phyloP scores from a whole-genome alignment of 331 rosid genomes.

The Quercus phellos region DNA sequence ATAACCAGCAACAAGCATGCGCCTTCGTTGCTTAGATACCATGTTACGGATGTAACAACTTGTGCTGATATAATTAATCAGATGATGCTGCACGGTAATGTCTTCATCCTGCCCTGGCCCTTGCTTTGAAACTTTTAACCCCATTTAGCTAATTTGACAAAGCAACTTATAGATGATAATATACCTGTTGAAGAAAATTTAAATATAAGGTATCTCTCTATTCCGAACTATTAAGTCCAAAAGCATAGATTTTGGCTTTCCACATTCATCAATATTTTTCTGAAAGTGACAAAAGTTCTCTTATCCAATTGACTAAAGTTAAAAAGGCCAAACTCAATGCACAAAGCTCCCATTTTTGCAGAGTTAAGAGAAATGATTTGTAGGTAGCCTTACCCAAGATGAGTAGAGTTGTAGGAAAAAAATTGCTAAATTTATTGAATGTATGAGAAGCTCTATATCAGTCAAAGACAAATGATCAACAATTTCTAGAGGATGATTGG shows the following conservation, averaged over 20 bases:
- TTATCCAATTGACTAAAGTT: background rate
- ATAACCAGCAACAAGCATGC: slow-evolving; percentile 91
- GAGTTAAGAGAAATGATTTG: no score
- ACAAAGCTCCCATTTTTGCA: no score
- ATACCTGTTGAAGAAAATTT: slow-evolving; percentile 29
- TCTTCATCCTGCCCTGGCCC: slow-evolving; percentile 31
- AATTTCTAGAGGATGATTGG: background rate
- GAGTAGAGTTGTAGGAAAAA: background rate
- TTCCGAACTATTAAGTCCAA: background rate
- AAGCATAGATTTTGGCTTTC: background rate
- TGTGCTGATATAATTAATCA: slow-evolving; percentile 64
- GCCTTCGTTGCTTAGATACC: slow-evolving; percentile 86
- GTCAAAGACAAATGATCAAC: background rate
- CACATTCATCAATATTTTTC: background rate
- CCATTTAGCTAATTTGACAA: slow-evolving; percentile 51
- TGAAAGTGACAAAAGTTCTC: background rate
- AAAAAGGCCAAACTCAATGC: no score
- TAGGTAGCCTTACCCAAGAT: no score
- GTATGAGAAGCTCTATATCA: background rate
- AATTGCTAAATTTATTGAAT: background rate
- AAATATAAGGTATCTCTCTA: slow-evolving; percentile 4
- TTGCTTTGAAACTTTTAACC: slow-evolving; percentile 55
- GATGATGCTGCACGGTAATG: slow-evolving; percentile 43
- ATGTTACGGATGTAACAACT: slow-evolving; percentile 67
- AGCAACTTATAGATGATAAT: slow-evolving; percentile 21